Evolutionary conservation across 352 stramenopile genomes (phyloP).

Genomic region (Blastocystis sp.): DNA sequence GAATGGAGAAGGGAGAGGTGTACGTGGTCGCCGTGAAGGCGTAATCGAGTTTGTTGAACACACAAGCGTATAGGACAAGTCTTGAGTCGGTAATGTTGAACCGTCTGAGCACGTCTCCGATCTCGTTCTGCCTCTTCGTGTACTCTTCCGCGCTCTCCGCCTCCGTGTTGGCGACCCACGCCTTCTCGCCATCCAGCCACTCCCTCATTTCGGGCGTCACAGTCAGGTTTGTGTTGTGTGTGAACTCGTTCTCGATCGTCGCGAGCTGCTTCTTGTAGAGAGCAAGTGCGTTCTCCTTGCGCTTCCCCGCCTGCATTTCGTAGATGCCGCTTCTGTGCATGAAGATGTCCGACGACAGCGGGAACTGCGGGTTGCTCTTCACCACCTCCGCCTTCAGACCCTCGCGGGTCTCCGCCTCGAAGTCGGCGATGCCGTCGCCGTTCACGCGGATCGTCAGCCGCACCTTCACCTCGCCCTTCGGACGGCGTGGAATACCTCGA

Average conservation of each 20-base stretch:
- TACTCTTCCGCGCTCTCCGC: not conserved
- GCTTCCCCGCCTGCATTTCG: too few species aligned
- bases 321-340: too few species aligned
- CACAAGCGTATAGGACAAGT: not conserved
- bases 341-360: too few species aligned
- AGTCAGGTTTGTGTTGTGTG: too few species aligned
- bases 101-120: not conserved
- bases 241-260: too few species aligned
- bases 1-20: conserved; percentile 72
- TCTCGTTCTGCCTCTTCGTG: not conserved
- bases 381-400: not conserved
- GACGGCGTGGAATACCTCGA: not conserved
- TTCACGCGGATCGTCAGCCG: not conserved
- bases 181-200: too few species aligned
- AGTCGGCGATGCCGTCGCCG: not conserved
- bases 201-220: too few species aligned
- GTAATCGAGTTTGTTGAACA: conserved; percentile 45
- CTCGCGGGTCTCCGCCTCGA: not conserved
- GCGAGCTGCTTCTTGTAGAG: too few species aligned
- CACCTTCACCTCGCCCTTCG: not conserved
- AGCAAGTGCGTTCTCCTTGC: too few species aligned
- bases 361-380: not conserved
- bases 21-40: conserved; percentile 59
- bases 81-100: not conserved
- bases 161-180: too few species aligned